A percentile compares a stretch with the other conserved stretches of the same genome.
Evolutionary conservation across 2,329 filamentous ascomycete species (phyloP).

Genomic region (Fusarium pseudoanthophilum): DNA sequence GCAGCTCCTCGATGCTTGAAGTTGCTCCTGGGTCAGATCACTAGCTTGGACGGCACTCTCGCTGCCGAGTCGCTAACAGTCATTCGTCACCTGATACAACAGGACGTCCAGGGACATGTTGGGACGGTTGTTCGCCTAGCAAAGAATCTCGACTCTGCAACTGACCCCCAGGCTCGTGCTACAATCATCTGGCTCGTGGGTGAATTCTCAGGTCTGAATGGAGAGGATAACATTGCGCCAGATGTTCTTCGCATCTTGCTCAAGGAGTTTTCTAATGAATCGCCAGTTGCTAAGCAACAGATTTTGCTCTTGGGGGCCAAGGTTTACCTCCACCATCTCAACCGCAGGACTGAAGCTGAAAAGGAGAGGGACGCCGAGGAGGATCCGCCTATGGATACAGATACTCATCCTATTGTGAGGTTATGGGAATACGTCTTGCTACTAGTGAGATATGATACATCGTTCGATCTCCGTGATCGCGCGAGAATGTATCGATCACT

Average conservation of each 20-base stretch:
- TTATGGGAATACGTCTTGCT: conserved; percentile 88
- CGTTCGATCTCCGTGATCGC: conserved; percentile 93
- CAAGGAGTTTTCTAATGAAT: conserved; percentile 85
- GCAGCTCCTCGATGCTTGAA: conserved; percentile 83
- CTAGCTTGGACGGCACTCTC: conserved; percentile 85
- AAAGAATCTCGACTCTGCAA: conserved; percentile 89
- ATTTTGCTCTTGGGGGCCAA: conserved; percentile 95
- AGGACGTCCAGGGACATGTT: conserved; percentile 81
- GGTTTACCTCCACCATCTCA: conserved; percentile 90
- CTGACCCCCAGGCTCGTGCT: conserved; percentile 87
- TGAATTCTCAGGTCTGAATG: conserved; percentile 84
- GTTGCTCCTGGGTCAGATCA: conserved; percentile 86
- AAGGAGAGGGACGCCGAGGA: conserved; percentile 51
- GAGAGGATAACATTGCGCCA: conserved; percentile 88
- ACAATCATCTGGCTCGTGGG: conserved; percentile 98
- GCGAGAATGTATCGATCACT: conserved; percentile 89
- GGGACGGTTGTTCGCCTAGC: conserved; percentile 90
- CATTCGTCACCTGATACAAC: conserved; percentile 94
- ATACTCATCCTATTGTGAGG: conserved; percentile 73
- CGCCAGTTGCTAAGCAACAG: conserved; percentile 87
- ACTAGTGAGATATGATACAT: conserved; percentile 90
- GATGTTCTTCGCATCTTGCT: conserved; percentile 90
- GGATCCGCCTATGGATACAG: conserved; percentile 46
- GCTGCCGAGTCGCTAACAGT: conserved; percentile 95
- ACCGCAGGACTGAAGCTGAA: conserved; percentile 64